phyloP scores from a whole-genome alignment of 2,329 filamentous ascomycete genomes.

The Fusarium irregulare region DNA sequence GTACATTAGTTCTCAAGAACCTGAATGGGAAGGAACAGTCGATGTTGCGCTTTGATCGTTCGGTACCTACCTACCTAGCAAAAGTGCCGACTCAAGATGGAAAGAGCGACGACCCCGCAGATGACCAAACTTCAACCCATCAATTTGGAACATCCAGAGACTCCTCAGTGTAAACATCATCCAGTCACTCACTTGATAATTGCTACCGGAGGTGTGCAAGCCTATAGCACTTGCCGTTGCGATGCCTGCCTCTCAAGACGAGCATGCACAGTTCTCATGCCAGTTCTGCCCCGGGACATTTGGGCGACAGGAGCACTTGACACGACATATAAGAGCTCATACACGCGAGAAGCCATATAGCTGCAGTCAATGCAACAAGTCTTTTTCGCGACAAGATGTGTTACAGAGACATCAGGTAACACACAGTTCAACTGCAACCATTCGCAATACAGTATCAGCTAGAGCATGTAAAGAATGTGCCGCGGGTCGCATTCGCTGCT shows the following conservation, averaged over 20 bases:
- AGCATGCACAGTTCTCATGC: not conserved
- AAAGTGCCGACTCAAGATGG: not conserved
- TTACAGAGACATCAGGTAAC: conserved; percentile 26
- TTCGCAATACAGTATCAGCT: not conserved
- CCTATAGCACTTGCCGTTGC: not conserved
- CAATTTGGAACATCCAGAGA: not conserved
- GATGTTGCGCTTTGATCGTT: not conserved
- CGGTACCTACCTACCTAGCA: not conserved
- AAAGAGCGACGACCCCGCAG: conserved; percentile 1
- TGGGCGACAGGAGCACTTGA: conserved; percentile 28
- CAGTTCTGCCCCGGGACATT: conserved; percentile 14
- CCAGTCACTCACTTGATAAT: not conserved
- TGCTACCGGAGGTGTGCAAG: not conserved
- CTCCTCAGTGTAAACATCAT: conserved; percentile 1
- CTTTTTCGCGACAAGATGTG: conserved; percentile 32
- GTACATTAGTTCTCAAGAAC: not conserved
- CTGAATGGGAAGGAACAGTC: not conserved
- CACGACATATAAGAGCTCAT: conserved; percentile 29
- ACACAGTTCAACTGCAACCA: not conserved
- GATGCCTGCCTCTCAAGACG: conserved; percentile 1
- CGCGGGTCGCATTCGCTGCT: conserved; percentile 27
- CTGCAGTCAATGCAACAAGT: conserved; percentile 26
- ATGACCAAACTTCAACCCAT: not conserved
- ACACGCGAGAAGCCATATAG: conserved; percentile 33
- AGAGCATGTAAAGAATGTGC: conserved; percentile 36